These are phyloP conservation scores for Croton setiger DNA, from an alignment of 441 rosid species.

Conservation along the genomic window DNA sequence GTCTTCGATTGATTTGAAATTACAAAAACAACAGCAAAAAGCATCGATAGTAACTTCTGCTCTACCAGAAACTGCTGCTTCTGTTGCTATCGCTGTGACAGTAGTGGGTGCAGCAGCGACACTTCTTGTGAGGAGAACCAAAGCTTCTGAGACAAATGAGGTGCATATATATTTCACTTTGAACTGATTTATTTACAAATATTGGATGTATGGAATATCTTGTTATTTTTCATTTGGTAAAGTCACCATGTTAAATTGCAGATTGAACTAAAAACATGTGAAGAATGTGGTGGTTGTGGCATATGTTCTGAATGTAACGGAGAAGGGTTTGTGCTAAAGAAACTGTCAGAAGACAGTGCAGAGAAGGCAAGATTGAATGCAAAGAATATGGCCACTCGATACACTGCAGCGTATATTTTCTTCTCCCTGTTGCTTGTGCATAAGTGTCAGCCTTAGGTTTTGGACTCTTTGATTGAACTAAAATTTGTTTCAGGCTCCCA, in stretches of 20 bases:
- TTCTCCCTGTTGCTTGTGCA: background rate
- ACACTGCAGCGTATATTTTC: slow-evolving; percentile 73
- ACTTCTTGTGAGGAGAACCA: slow-evolving; percentile 50
- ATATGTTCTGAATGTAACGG: slow-evolving; percentile 87
- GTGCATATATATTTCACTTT: slow-evolving; percentile 21
- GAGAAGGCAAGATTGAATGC: slow-evolving; percentile 74
- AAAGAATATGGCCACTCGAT: slow-evolving; percentile 84
- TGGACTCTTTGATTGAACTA: slow-evolving; percentile 2
- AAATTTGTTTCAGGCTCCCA: slow-evolving; percentile 60
- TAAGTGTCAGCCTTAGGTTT: background rate
- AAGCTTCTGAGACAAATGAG: slow-evolving; percentile 50
- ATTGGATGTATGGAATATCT: background rate
- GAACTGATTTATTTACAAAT: background rate
- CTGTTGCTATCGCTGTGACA: slow-evolving; percentile 73
- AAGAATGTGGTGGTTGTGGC: slow-evolving; percentile 78
- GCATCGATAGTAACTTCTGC: slow-evolving; percentile 29
- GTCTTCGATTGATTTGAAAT: slow-evolving; percentile 27
- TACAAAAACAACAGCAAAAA: slow-evolving; percentile 29
- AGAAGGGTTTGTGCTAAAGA: slow-evolving; percentile 82
- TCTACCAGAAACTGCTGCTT: slow-evolving; percentile 69
- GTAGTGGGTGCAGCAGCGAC: slow-evolving; percentile 87
- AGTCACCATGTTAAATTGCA: slow-evolving; percentile 28
- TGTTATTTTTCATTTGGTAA: background rate
- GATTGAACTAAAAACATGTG: slow-evolving; percentile 62
- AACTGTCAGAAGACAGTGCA: slow-evolving; percentile 62